Base-by-base conservation (phyloP, 306 rosid species). In the Malus orientalis region DNA sequence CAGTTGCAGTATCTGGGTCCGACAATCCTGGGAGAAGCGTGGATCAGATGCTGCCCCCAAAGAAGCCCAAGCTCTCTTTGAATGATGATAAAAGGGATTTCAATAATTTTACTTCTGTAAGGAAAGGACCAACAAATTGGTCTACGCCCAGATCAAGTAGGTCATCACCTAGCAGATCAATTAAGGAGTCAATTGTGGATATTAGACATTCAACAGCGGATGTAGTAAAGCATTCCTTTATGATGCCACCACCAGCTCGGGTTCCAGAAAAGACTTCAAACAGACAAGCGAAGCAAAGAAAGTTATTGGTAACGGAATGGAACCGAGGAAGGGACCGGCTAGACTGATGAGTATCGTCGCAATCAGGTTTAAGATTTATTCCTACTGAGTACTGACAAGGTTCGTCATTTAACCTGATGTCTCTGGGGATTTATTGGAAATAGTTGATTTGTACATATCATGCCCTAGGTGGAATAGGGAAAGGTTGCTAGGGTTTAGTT, bases 161-260 rank as follows among this genome's bases (percentile, higher is more conserved):
- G 87, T 86, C 97, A 38, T 83, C 87, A 2, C 91, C 91, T 8
- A 70, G 83, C 71, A 92, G 87, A 81, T 84, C 89, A 51, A 60
- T 71, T 73, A 91, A 85, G 80, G 93, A 86, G 78, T 59, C 86
- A 0, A n/a, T 80, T 77, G 77, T 76, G 49, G 93, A 88, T 71
- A 72, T 65, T 65, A 92, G 82, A 49, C 89, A 87, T 71, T 79
- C 91, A 25, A 86, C 80, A 61, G 69, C 75, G 13, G 73, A 87
- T 83, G 53, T 47, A 33, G 40, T 66, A 19, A 93, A 85, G 83
- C 98, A 86, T 72, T 83, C 93, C 42, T 80, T 74, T 70, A 81
- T 82, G 90, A 88, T 92, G 98, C 97, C 97, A 30, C 99, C 97
- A 8, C 93, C 93, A 76, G 66, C 81, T 49, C 84, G 89, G 78